Percentiles rank a stretch among this genome's conserved stretches.
Conservation (phyloP, 108 stramenopile species). For the Craspedostauros australis region DNA sequence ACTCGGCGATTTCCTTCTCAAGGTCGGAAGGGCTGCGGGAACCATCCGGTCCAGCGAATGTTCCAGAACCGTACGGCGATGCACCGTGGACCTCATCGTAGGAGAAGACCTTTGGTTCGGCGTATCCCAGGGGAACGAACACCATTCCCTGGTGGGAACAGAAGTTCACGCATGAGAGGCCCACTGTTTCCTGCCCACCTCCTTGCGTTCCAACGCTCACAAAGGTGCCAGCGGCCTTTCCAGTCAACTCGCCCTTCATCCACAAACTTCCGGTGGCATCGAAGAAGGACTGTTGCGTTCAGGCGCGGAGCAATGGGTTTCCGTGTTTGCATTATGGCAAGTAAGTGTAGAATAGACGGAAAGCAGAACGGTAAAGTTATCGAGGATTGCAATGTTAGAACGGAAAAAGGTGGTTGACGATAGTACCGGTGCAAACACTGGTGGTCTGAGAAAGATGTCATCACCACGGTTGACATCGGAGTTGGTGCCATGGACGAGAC, state of each 20-base stretch:
- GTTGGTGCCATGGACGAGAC: no score
- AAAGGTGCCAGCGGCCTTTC: constrained; percentile 68
- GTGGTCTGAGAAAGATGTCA: no score
- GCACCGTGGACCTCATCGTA: constrained; percentile 52
- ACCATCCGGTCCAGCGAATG: constrained; percentile 63
- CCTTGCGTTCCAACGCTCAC: constrained; percentile 37
- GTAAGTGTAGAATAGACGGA: no score
- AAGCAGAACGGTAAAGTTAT: background rate
- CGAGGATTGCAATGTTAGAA: background rate
- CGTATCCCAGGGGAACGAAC: constrained; percentile 65
- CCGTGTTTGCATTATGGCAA: background rate
- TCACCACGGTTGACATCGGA: no score
- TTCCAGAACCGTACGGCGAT: constrained; percentile 58
- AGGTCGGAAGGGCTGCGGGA: constrained; percentile 48
- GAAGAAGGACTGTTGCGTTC: constrained; percentile 24
- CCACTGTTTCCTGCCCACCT: constrained; percentile 72
- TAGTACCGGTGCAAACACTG: no score
- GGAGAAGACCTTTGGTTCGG: constrained; percentile 41
- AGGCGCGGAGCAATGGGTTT: background rate
- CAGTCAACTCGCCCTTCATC: constrained; percentile 53
- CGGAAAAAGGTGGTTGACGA: constrained; percentile 1
- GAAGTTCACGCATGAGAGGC: constrained; percentile 49
- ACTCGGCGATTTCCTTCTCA: constrained; percentile 40
- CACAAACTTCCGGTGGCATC: constrained; percentile 66
- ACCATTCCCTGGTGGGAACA: constrained; percentile 76